Evolutionary conservation across 2,329 filamentous ascomycete species (phyloP), one percentile per base, ranked within the genome.

Genomic region (Cladophialophora psammophila): DNA sequence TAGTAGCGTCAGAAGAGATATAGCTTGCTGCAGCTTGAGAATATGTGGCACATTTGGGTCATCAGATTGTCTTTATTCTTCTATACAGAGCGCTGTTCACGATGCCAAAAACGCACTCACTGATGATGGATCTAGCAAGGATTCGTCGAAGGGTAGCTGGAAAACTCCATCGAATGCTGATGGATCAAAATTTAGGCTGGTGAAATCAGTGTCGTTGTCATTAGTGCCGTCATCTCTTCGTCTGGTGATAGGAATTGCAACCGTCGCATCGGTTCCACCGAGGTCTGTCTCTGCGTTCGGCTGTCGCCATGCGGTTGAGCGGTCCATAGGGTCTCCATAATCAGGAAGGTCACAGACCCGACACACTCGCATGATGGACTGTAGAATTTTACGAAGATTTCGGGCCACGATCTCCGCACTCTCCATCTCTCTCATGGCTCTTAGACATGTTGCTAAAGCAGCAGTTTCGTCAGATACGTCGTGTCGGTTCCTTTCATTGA

Each of bases 331-430:
- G 8, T 50, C 45, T 8, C 45, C 45, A 13, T 31, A 50, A 13
- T 50, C 20, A 5, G 45, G 45, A 9, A 50, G 3, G 15, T 50
- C 45, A 12, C 45, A 50, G 18, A 50, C 45, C 26, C 45, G 45
- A 26, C 57, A 61, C n/a, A 65, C 63, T 3, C 63, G 63, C 63
- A 65, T 65, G 63, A 65, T 65, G 36, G 56, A 61, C 36, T 65
- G 63, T 1, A 65, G 56, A 20, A 65, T 65, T 36, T 61, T 65
- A 26, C 63, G 63, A 12, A 65, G 56, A 9, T 65, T 54, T 5
- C 42, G 63, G 4, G 63, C 63, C 18, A 65, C 63, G 2, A 65
- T 60, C 35, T 65, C 63, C 26, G 36, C 48, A 18, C 57, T 60
- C 57, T 65, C 63, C 63, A 65, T 65, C 36, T 60, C 31, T 35